Conservation (phyloP, 2,329 filamentous ascomycete genomes). For the Cladosporium sp. region DNA sequence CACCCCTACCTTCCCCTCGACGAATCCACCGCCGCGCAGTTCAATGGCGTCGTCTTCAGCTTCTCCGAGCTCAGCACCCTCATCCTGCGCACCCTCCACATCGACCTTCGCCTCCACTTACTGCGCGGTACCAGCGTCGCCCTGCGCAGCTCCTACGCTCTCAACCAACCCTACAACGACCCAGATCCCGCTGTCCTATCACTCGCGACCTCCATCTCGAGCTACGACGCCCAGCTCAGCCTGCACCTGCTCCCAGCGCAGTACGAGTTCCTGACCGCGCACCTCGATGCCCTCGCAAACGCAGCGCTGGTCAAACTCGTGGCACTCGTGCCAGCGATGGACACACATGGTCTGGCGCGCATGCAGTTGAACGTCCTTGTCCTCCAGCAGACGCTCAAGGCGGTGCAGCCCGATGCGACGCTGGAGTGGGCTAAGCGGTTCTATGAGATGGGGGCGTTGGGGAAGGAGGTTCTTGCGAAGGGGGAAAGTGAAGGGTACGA, state of each 20-base stretch:
- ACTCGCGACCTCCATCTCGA: conserved; percentile 80
- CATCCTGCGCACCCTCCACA: conserved; percentile 80
- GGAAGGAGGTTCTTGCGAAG: conserved; percentile 44
- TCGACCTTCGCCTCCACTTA: conserved; percentile 83
- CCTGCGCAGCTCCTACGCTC: conserved; percentile 49
- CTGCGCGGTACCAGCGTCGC: conserved; percentile 72
- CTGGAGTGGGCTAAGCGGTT: conserved; percentile 65
- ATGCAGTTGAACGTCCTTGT: conserved; percentile 95
- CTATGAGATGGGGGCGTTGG: conserved; percentile 67
- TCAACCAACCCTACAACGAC: conserved; percentile 71
- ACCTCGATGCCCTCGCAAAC: conserved; percentile 77
- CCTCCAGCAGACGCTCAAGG: conserved; percentile 90
- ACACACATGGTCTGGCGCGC: conserved; percentile 75
- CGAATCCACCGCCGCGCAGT: conserved; percentile 78
- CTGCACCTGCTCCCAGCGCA: conserved; percentile 71
- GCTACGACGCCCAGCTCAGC: conserved; percentile 79
- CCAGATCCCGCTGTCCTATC: conserved; percentile 78
- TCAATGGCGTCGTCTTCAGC: conserved; percentile 81
- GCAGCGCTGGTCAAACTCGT: conserved; percentile 70
- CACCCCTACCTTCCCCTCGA: conserved; percentile 85
- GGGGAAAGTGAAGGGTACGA: conserved; percentile 36
- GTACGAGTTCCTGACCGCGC: conserved; percentile 68
- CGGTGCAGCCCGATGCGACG: conserved; percentile 72
- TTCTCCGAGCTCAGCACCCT: conserved; percentile 78
- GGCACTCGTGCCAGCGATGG: conserved; percentile 77